These are phyloP conservation scores for Gossypium laxum DNA, from an alignment of 441 rosid species.

Conservation along the genomic window DNA sequence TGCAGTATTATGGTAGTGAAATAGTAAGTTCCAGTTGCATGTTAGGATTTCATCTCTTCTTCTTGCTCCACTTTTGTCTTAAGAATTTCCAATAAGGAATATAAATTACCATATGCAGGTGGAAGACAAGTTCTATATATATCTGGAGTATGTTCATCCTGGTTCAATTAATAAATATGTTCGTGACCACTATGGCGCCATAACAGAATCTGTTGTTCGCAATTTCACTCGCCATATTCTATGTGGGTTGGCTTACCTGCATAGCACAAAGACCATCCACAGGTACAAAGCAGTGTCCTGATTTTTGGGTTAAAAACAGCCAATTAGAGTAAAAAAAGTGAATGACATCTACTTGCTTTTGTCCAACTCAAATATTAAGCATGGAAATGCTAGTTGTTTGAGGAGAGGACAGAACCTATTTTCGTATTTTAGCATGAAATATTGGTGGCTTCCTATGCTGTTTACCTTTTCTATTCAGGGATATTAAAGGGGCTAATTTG, in stretches of 20 bases:
- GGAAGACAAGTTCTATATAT: constrained; percentile 69
- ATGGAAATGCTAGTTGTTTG: constrained; percentile 4
- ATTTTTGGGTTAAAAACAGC: not conserved
- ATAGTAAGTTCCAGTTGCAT: constrained; percentile 47
- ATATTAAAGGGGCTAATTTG: constrained; percentile 91
- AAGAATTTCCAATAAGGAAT: constrained; percentile 12
- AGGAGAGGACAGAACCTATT: not conserved
- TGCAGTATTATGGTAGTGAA: constrained; percentile 95
- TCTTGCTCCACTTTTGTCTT: not conserved
- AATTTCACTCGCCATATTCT: constrained; percentile 17
- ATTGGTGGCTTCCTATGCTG: constrained; percentile 2
- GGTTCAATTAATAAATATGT: constrained; percentile 78
- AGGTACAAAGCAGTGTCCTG: constrained; percentile 34
- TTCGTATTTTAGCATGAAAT: not conserved
- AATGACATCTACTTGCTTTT: not conserved
- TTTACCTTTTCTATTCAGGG: constrained; percentile 37
- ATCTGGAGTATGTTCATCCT: constrained; percentile 87
- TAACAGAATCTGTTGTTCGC: constrained; percentile 81
- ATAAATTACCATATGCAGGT: constrained; percentile 35
- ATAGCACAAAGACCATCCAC: constrained; percentile 75
- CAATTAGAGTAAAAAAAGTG: not conserved
- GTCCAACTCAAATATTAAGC: not conserved
- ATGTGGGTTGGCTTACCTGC: constrained; percentile 82
- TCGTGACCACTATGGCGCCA: constrained; percentile 80
- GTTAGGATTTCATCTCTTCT: constrained; percentile 1